Base-by-base conservation (phyloP, 768 basidiomycete genomes). In the Amanita molliuscula region DNA sequence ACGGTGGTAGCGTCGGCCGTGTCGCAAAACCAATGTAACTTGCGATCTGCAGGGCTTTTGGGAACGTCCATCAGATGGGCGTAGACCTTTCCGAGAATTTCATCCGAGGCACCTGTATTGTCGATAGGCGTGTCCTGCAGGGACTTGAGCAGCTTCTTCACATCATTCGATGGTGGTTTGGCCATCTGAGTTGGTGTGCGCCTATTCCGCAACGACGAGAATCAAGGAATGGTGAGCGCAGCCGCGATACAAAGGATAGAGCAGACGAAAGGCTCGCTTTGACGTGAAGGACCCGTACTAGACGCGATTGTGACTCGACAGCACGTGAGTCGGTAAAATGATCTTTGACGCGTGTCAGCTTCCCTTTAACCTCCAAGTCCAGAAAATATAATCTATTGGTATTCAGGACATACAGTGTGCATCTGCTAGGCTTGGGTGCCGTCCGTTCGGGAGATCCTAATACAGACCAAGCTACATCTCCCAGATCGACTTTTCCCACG, bases 11-110 rank as follows among this genome's bases (percentile, higher is more conserved):
- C 61, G 28, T 76, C 67, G 3, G 82, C 83, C 33, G 74, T 72
- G 25, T 67, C 62, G 63, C 93, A 96, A 62, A 86, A 94, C 89
- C 90, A 94, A 58, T 96, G 92, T 47, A 75, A 54, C 28, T 67
- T 63, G 44, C 73, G 71, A 38, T 52, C 51, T 28, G 62, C 60
- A 28, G 65, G 55, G 41, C 63, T 61, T 44, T 67, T 63, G 3
- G 69, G 65, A 0, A 72, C 65, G 16, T 62, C 65, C 65, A 84
- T 74, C 8, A 88, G 66, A 59, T 79, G 76, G 10, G 62, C 63
- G 59, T 74, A 83, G 36, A 85, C 62, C 2, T 61, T 66, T 1
- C 61, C 67, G 8, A 88, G 68, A 16, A 77, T 64, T 29, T 62
- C 64, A 55, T 79, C 76, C 31, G 74, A 65, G 43, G 71, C 70